Base-by-base conservation (phyloP, 2,329 filamentous ascomycete genomes). In the Talaromyces sp. region DNA sequence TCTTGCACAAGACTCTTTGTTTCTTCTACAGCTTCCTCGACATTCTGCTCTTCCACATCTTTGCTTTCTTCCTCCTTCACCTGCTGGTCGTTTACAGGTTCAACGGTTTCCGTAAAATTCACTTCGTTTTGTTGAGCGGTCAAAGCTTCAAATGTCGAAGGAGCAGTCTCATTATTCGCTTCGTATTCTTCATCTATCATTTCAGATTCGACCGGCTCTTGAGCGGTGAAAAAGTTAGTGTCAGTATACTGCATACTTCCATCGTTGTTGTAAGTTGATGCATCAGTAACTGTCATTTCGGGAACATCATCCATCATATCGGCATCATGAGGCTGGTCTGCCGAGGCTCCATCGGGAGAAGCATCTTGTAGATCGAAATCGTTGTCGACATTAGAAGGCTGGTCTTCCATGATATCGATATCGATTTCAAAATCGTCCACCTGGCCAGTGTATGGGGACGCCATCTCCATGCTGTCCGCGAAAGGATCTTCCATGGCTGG, bases 371-470 rank as follows among this genome's bases (percentile, higher is more conserved):
- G 73, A 59, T 73, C 74, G 67, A 75, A 71, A 45, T 72, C 70
- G 57, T 75, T 73, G 63, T 87, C 84, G 63, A 83, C 79, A 51
- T 83, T 75, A 55, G 84, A 82, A 59, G 78, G 76, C 63, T 84
- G 80, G 63, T 84, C 81, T 60, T 86, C 69, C 65, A 75, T 72
- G 60, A 80, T 68, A 63, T 84, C 83, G 60, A 86, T 76, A 63
- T 87, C 84, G 60, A 87, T 83, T 75, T 65, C 81, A 75, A 66
- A 86, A 75, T 77, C 77, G 64, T 82, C 80, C 52, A 75, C 75
- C 56, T 73, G 70, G 3, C 70, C 71, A 31, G 73, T 66, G 41
- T 73, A 73, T 33, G 72, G 72, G 40, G 71, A 73, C 10, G 70
- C 69, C 72, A 76, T 72, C 60, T 76, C 74, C 72, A 76, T 76